A percentile compares a stretch with the other conserved stretches of the same genome.
Conservation (phyloP, 2,329 filamentous ascomycete species). For the Neonectria coccinea region DNA sequence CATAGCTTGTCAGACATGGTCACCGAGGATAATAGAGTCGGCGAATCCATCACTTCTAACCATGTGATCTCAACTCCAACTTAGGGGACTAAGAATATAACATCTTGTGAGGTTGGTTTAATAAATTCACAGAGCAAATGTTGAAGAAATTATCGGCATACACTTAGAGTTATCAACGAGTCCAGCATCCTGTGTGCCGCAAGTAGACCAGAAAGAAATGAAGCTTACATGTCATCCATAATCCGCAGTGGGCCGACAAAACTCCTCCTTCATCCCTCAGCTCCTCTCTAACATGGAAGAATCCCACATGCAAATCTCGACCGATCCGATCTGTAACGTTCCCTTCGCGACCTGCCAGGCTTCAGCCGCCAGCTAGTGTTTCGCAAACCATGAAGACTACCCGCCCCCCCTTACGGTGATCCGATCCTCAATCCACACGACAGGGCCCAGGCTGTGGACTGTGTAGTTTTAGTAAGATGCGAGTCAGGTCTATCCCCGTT, state of each 20-base stretch:
- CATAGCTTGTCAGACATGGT: neutral
- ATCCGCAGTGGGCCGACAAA: neutral
- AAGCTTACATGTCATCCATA: too few relatives aligned
- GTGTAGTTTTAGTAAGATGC: constrained; percentile 3
- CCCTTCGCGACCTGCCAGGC: constrained; percentile 1
- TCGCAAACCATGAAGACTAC: constrained; percentile 30
- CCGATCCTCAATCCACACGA: constrained; percentile 24
- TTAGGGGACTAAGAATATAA: too few relatives aligned
- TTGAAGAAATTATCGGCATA: too few relatives aligned
- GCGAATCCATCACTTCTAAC: neutral
- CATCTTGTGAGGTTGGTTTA: neutral
- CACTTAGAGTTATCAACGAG: too few relatives aligned
- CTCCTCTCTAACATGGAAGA: neutral
- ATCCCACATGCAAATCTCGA: neutral
- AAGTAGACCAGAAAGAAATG: neutral
- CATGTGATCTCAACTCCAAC: neutral
- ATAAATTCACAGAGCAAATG: neutral
- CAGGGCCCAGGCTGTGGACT: constrained; percentile 17
- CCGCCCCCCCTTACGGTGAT: constrained; percentile 25
- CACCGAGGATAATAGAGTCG: neutral
- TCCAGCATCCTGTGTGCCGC: neutral
- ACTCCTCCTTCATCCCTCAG: neutral
- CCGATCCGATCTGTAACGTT: constrained; percentile 7
- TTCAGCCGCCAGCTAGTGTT: constrained; percentile 32
- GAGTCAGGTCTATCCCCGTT: constrained; percentile 22